Conservation (phyloP, 2,329 filamentous ascomycete genomes). For the Neofusicoccum laricinum region DNA sequence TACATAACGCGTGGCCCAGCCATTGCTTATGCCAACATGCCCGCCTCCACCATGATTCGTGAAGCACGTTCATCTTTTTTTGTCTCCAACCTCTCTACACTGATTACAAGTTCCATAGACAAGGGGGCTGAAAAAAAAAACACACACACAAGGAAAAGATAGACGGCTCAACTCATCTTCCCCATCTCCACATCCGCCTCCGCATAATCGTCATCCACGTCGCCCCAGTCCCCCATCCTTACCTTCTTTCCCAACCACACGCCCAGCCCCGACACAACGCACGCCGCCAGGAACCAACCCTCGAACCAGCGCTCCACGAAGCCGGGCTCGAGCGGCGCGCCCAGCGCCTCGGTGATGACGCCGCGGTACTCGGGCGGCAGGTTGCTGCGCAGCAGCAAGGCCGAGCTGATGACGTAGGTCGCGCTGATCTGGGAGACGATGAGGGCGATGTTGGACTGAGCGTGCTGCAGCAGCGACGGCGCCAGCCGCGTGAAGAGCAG, state of each 20-base stretch:
- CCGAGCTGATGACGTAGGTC: constrained; percentile 80
- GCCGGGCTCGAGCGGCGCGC: constrained; percentile 68
- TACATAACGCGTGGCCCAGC: background rate
- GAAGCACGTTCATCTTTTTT: background rate
- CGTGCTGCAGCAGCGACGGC: constrained; percentile 68
- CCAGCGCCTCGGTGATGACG: constrained; percentile 73
- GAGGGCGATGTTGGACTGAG: constrained; percentile 74
- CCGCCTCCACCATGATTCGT: background rate
- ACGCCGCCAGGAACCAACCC: constrained; percentile 68
- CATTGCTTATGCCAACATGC: background rate
- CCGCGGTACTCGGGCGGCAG: constrained; percentile 73
- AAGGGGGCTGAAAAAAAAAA: too few relatives aligned
- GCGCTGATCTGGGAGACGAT: constrained; percentile 77
- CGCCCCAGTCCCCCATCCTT: constrained; percentile 42
- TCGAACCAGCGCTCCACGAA: constrained; percentile 87
- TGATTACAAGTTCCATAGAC: too few relatives aligned
- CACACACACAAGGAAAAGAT: too few relatives aligned
- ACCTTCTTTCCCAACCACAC: constrained; percentile 42
- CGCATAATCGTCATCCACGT: constrained; percentile 31
- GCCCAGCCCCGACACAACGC: constrained; percentile 19
- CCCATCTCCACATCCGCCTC: constrained; percentile 66
- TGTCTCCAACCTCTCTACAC: too few relatives aligned
- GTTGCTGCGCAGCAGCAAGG: constrained; percentile 73
- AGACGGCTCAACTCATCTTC: constrained; percentile 57
- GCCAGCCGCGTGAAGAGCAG: constrained; percentile 74